Conservation (phyloP, 2,329 filamentous ascomycete genomes). For the Akanthomyces dipterigenus region DNA sequence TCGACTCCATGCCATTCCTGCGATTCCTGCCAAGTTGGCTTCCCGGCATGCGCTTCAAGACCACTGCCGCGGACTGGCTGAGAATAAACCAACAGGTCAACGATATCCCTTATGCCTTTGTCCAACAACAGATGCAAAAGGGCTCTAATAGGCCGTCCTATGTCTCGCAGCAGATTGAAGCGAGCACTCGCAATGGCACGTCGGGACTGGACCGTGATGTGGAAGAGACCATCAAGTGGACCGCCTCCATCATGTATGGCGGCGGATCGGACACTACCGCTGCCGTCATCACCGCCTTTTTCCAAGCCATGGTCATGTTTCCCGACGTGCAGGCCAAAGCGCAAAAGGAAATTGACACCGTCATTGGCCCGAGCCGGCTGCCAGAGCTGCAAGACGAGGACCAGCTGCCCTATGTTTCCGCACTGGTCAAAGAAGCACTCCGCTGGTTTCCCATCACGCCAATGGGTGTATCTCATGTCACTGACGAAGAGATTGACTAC, state of each 20-base stretch:
- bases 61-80: constrained; percentile 16
- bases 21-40: constrained; percentile 17
- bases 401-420: constrained; percentile 18
- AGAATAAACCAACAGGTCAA: constrained; percentile 2
- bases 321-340: constrained; percentile 15
- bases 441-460: constrained; percentile 28
- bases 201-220: background rate
- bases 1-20: constrained; percentile 20
- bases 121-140: constrained; percentile 13
- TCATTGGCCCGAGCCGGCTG: constrained; percentile 19
- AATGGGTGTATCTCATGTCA: constrained; percentile 31
- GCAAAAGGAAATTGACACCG: constrained; percentile 14
- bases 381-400: constrained; percentile 16
- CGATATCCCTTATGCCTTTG: constrained; percentile 17
- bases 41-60: constrained; percentile 18
- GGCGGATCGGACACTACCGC: constrained; percentile 18
- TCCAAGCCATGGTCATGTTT: constrained; percentile 11
- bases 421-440: constrained; percentile 22
- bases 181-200: constrained; percentile 7
- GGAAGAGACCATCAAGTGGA: constrained; percentile 8
- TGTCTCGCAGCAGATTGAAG: constrained; percentile 10
- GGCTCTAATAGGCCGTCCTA: constrained; percentile 12
- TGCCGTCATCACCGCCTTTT: background rate
- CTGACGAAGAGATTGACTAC: constrained; percentile 23
- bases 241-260: constrained; percentile 15